phyloP scores from a whole-genome alignment of 139 green algal species.

The Chlorella sp. region DNA sequence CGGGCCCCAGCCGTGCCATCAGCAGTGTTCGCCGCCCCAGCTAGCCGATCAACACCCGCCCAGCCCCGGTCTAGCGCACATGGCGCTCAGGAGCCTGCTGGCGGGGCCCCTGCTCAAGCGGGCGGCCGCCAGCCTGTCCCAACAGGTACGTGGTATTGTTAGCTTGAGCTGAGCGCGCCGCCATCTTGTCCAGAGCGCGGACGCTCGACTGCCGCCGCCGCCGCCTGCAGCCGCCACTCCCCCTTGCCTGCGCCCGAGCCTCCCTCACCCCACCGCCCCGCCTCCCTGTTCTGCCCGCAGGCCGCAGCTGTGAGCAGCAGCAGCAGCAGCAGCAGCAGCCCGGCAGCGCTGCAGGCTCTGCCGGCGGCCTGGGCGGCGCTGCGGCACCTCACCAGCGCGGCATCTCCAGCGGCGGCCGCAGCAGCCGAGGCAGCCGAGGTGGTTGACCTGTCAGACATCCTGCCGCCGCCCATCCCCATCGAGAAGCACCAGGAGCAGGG shows the following conservation, averaged over 20 bases:
- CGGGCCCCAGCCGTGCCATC: too few species aligned
- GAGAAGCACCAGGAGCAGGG: slow-evolving; percentile 36
- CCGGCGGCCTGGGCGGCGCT: background rate
- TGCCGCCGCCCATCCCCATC: slow-evolving; percentile 1
- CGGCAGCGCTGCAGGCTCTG: background rate
- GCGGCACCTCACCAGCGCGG: background rate
- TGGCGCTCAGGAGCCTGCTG: slow-evolving; percentile 13
- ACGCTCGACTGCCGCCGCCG: background rate
- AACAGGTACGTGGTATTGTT: background rate
- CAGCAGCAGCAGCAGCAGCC: slow-evolving; percentile 3
- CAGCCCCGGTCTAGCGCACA: background rate
- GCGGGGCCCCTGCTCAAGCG: background rate
- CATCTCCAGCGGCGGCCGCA: background rate
- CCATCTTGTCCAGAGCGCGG: too few species aligned
- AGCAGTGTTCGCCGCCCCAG: background rate
- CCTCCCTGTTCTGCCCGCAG: background rate
- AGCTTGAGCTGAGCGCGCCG: too few species aligned
- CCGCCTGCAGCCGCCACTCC: background rate
- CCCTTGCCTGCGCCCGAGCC: background rate
- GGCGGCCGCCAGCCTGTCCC: slow-evolving; percentile 2
- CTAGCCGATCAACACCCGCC: too few species aligned
- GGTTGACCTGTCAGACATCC: background rate
- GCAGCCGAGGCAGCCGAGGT: slow-evolving; percentile 9
- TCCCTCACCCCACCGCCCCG: too few species aligned
- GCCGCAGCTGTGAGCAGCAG: background rate